Evolutionary conservation across 345 rosid species (phyloP).

Genomic region (Boechera retrofracta): DNA sequence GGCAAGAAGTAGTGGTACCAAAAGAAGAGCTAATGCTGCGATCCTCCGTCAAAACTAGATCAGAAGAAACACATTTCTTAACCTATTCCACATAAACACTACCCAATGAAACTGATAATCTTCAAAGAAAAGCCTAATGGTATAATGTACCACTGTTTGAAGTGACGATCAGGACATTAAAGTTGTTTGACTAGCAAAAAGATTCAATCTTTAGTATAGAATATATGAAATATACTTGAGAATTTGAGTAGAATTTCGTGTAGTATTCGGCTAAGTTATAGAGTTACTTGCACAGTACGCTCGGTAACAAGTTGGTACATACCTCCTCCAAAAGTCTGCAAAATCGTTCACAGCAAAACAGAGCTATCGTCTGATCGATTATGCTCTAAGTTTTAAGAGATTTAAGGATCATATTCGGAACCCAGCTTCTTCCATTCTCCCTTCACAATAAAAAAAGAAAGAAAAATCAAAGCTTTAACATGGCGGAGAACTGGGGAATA

Average conservation of each 20-base stretch:
- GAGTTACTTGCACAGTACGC: too few species aligned
- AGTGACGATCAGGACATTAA: slow-evolving; percentile 1
- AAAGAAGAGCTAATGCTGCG: slow-evolving; percentile 66
- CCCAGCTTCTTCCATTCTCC: too few species aligned
- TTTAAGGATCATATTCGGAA: too few species aligned
- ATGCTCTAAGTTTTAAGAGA: not conserved
- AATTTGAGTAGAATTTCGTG: slow-evolving; percentile 69
- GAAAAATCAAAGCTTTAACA: too few species aligned
- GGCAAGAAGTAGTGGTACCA: slow-evolving; percentile 80
- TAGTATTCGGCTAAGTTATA: slow-evolving; percentile 50
- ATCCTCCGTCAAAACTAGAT: slow-evolving; percentile 60
- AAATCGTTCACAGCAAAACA: too few species aligned
- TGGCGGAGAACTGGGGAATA: too few species aligned
- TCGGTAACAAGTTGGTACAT: slow-evolving; percentile 47
- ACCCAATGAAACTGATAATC: slow-evolving; percentile 51
- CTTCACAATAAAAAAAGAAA: too few species aligned
- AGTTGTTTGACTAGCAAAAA: slow-evolving; percentile 10
- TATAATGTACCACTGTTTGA: slow-evolving; percentile 32
- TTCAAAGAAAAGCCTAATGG: slow-evolving; percentile 68
- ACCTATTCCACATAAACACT: slow-evolving; percentile 62
- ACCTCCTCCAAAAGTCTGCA: too few species aligned
- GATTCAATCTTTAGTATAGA: not conserved
- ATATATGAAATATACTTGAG: not conserved
- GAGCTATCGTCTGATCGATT: too few species aligned
- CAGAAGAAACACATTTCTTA: slow-evolving; percentile 30